These are phyloP conservation scores for Solanum lycopersicoides DNA, from an alignment of 257 asterid species.

Conservation along the genomic window DNA sequence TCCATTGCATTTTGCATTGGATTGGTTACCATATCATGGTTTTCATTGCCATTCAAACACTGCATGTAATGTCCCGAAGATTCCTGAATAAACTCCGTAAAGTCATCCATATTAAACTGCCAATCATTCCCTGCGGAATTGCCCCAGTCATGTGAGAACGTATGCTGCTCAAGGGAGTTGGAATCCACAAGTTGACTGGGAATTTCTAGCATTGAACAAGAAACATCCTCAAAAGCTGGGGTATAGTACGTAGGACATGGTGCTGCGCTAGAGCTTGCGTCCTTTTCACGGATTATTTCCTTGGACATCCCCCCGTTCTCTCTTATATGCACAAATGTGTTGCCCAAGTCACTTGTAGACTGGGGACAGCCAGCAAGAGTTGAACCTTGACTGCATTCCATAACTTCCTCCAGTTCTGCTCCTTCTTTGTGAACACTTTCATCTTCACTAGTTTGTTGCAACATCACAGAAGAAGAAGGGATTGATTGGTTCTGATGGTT, in stretches of 20 bases:
- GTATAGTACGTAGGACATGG: slow-evolving; percentile 9
- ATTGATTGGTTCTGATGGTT: slow-evolving; percentile 32
- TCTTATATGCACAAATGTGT: slow-evolving; percentile 19
- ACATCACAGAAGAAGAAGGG: slow-evolving; percentile 48
- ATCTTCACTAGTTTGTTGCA: slow-evolving; percentile 69
- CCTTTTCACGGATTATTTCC: slow-evolving; percentile 14
- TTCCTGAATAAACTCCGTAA: slow-evolving; percentile 23
- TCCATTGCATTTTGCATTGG: slow-evolving; percentile 24
- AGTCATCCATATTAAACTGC: slow-evolving; percentile 44
- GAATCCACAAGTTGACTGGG: slow-evolving; percentile 27
- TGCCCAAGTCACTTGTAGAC: slow-evolving; percentile 31
- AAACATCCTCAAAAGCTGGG: slow-evolving; percentile 26
- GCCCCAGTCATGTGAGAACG: slow-evolving; percentile 45
- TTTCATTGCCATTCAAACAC: slow-evolving; percentile 19
- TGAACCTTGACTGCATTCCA: slow-evolving; percentile 85
- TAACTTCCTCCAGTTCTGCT: slow-evolving; percentile 54
- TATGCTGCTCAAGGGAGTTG: slow-evolving; percentile 42
- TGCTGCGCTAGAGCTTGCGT: neutral
- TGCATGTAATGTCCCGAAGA: slow-evolving; percentile 30
- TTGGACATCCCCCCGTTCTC: slow-evolving; percentile 28
- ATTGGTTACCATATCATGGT: slow-evolving; percentile 10
- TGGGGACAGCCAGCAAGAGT: slow-evolving; percentile 34
- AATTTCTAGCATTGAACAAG: slow-evolving; percentile 28
- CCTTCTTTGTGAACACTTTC: slow-evolving; percentile 36
- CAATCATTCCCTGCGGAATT: slow-evolving; percentile 45